Conservation (phyloP, 805 yeast genomes). For the Metschnikowia shivogae region DNA sequence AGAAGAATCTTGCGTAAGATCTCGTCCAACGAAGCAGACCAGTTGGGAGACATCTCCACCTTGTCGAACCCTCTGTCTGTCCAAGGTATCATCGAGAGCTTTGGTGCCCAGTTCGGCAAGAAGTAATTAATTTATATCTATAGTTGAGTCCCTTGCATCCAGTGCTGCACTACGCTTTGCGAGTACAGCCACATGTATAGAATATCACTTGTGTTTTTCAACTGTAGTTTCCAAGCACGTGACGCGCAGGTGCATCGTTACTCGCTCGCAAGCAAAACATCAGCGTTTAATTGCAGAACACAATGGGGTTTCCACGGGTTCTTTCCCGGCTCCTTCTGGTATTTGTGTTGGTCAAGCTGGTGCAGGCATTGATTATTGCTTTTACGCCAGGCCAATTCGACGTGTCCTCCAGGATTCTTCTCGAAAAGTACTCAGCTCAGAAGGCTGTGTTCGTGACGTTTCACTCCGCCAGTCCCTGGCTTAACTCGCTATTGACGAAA, state of each 20-base stretch:
- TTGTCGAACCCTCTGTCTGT: conserved; percentile 75
- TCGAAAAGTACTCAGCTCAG: conserved; percentile 18
- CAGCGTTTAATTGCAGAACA: background rate
- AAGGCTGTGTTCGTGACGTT: conserved; percentile 5
- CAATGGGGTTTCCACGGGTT: background rate
- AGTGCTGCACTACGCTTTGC: no score
- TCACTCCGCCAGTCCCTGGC: conserved; percentile 7
- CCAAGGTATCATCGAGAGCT: conserved; percentile 52
- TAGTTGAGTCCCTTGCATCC: no score
- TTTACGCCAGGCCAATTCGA: conserved; percentile 47
- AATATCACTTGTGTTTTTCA: no score
- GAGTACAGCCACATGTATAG: no score
- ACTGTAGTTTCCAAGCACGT: no score
- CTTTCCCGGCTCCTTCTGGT: conserved; percentile 5
- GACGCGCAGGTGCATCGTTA: no score
- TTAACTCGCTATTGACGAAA: conserved; percentile 6
- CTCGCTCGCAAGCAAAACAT: background rate
- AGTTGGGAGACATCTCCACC: conserved; percentile 75
- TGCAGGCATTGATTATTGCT: conserved; percentile 36
- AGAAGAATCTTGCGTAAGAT: conserved; percentile 79
- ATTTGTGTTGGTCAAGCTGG: conserved; percentile 30
- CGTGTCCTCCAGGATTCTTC: conserved; percentile 40
- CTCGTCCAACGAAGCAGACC: conserved; percentile 72
- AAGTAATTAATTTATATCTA: conserved; percentile 20
- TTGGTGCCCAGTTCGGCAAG: conserved; percentile 38